Evolutionary conservation across 371 early-diverging fungal species (phyloP), one percentile per base, ranked within the genome.

Genomic region (Apophysomyces variabilis): DNA sequence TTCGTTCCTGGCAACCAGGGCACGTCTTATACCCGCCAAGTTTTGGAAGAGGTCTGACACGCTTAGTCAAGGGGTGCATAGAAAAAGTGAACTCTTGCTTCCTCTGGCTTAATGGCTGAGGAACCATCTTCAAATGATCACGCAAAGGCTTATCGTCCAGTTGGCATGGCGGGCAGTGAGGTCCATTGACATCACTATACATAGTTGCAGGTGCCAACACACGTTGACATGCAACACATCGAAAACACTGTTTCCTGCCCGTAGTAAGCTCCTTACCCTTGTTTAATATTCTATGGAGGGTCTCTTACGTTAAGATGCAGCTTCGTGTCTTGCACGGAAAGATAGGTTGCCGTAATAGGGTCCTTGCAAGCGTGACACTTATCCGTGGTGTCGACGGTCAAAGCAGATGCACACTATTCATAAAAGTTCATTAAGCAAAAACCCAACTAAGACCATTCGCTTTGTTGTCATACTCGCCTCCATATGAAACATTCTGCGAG

Each of bases 1-100:
- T 77, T 6, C 72, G 71, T 44, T 79, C 66, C 37, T 59, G 54
- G 50, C 82, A 82, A 1, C 79, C 77, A 21, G 82, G 74, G 45
- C 82, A 82, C 13, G 63, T 66, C 57, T 72, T 71, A 12, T 68
- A 57, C 13, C 65, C 46, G 4, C 82, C 82, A 61, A 82, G 79
- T 44, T 69, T 60, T 43, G 82, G 82, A 0, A 82, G 50, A 21
- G 79, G 77, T 2, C 67, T 57, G 5, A 66, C 75, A 38, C 78
- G 69, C 13, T 73, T 70, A 32, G 73, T 78, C 77, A 81, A 5
- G 21, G 57, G 7, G 32, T 16, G 8, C 7, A 43, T 7, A 41
- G 32, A 26, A 3, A 26, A 26, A 26, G 32, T 26, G 3, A 26
- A 26, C 1, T 3, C 32, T 26, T 26, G 32, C 32, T 26, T 26